A percentile compares a stretch with the other conserved stretches of the same genome.
phyloP scores from a whole-genome alignment of 805 yeast species.

The Kuraishia ogatae region DNA sequence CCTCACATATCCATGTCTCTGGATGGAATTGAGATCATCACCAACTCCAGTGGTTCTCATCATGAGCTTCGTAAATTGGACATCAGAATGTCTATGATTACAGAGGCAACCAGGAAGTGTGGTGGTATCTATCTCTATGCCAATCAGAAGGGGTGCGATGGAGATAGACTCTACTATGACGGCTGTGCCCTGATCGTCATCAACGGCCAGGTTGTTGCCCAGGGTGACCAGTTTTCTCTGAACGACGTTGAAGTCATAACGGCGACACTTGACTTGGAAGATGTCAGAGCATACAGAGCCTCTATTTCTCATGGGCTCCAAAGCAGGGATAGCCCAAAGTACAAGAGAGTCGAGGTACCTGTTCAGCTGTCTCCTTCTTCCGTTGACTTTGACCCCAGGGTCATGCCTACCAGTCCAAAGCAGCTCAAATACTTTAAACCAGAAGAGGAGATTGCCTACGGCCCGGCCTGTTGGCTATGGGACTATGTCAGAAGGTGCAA shows the following conservation, averaged over 20 bases:
- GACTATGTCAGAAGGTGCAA: slow-evolving; percentile 88
- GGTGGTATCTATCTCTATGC: slow-evolving; percentile 94
- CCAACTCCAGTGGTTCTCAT: slow-evolving; percentile 96
- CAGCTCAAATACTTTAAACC: slow-evolving; percentile 65
- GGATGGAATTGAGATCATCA: slow-evolving; percentile 96
- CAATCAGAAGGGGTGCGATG: slow-evolving; percentile 97
- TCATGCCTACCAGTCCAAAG: slow-evolving; percentile 46
- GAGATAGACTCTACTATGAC: slow-evolving; percentile 93
- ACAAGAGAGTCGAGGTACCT: slow-evolving; percentile 51
- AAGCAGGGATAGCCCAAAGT: slow-evolving; percentile 32
- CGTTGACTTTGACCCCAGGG: slow-evolving; percentile 48
- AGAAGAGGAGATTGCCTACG: slow-evolving; percentile 94
- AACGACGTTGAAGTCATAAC: slow-evolving; percentile 89
- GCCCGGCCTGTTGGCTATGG: slow-evolving; percentile 99
- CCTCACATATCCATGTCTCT: slow-evolving; percentile 89
- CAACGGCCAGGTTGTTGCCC: slow-evolving; percentile 88
- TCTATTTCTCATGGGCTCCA: slow-evolving; percentile 72
- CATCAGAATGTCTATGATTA: slow-evolving; percentile 74
- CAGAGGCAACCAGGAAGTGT: slow-evolving; percentile 90
- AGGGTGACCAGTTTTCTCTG: slow-evolving; percentile 84
- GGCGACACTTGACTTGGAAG: slow-evolving; percentile 93
- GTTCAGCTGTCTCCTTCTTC: slow-evolving; percentile 58
- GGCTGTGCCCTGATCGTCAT: slow-evolving; percentile 94
- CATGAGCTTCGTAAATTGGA: slow-evolving; percentile 90
- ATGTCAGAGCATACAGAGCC: slow-evolving; percentile 76